Evolutionary conservation across 306 rosid genomes (phyloP).

Genomic region (Gastrolobium villosum): DNA sequence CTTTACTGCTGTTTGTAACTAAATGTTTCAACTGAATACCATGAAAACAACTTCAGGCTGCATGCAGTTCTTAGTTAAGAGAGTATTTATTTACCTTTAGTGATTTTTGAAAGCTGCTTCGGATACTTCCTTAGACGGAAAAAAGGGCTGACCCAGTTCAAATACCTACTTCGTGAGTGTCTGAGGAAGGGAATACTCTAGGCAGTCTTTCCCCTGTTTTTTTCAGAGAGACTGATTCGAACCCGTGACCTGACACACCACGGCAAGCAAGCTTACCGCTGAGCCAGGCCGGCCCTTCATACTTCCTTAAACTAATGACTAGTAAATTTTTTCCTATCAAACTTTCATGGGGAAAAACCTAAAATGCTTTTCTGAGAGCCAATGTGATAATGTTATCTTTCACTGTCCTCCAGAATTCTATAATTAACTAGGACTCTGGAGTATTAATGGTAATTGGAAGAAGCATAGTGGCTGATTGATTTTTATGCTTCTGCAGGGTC

Average conservation of each 20-base stretch:
- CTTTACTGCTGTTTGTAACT: neutral
- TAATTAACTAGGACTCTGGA: neutral
- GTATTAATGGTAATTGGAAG: slow-evolving; percentile 6
- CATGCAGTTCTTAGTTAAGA: neutral
- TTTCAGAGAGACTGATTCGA: too few relatives aligned
- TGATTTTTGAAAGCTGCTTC: neutral
- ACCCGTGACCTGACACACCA: too few relatives aligned
- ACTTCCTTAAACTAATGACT: neutral
- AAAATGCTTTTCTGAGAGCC: neutral
- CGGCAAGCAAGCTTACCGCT: too few relatives aligned
- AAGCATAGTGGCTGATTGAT: slow-evolving; percentile 21
- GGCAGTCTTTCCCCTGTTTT: too few relatives aligned
- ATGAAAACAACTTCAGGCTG: neutral
- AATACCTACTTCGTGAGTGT: too few relatives aligned
- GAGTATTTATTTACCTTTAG: neutral
- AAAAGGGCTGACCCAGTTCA: too few relatives aligned
- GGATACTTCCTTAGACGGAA: neutral
- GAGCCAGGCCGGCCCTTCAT: too few relatives aligned
- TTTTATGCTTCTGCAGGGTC: slow-evolving; percentile 65
- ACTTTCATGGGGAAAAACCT: neutral
- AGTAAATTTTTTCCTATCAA: neutral
- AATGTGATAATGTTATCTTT: slow-evolving; percentile 25
- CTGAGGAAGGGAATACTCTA: too few relatives aligned
- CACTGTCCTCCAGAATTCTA: slow-evolving; percentile 4
- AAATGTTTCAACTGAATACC: neutral